These are phyloP conservation scores for Cubamyces sp. DNA, from an alignment of 768 basidiomycete species.

Conservation along the genomic window DNA sequence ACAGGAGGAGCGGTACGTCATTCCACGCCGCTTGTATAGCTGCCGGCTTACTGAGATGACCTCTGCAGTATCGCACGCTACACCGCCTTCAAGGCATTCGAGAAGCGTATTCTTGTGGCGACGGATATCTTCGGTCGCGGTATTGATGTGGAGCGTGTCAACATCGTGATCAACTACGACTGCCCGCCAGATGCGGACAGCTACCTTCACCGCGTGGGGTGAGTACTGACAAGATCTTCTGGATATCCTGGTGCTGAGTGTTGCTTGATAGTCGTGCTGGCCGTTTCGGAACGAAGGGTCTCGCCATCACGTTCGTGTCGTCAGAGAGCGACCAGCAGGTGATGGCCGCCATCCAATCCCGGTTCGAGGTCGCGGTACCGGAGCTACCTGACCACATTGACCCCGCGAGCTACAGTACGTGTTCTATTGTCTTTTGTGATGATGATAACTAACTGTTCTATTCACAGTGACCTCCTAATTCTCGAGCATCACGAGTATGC, in stretches of 20 bases:
- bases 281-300: conserved; percentile 98
- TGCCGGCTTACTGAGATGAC: conserved; percentile 14
- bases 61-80: conserved; percentile 83
- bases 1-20: conserved; percentile 90
- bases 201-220: conserved; percentile 98
- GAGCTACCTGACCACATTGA: conserved; percentile 95
- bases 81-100: conserved; percentile 98
- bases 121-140: conserved; percentile 99
- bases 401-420: conserved; percentile 93
- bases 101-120: conserved; percentile 98
- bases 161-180: conserved; percentile 99
- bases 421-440: not conserved
- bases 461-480: conserved; percentile 29
- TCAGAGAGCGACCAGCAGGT: conserved; percentile 93
- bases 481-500: conserved; percentile 3
- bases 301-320: conserved; percentile 95
- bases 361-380: conserved; percentile 97
- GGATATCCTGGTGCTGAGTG: not conserved
- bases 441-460: not conserved
- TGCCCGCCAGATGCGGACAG: conserved; percentile 97
- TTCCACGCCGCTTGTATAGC: not conserved
- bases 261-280: conserved; percentile 80
- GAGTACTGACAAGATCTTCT: conserved; percentile 32
- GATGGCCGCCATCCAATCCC: conserved; percentile 90
- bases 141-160: conserved; percentile 99